Evolutionary conservation across 2,329 filamentous ascomycete species (phyloP).

Genomic region (Mycosphaerella sp.): DNA sequence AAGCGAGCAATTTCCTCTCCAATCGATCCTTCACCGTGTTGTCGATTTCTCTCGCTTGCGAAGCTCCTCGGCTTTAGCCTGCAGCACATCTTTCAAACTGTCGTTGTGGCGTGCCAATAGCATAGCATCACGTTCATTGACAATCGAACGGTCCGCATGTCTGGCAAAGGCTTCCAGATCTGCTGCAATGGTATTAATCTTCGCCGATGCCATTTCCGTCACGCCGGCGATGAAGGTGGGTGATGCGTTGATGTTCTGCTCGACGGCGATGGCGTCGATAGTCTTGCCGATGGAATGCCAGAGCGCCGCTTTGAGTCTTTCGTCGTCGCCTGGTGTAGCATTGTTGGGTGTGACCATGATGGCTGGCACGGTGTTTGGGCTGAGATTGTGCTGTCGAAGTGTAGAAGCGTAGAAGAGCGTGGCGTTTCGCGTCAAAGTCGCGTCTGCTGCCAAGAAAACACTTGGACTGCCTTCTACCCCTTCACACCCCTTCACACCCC

Average conservation of each 20-base stretch:
- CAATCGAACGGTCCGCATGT: constrained; percentile 73
- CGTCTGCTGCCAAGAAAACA: not conserved
- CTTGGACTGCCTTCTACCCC: not conserved
- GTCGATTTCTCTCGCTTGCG: constrained; percentile 17
- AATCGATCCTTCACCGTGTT: constrained; percentile 1
- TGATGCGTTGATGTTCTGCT: constrained; percentile 68
- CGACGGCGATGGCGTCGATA: constrained; percentile 74
- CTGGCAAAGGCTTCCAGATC: constrained; percentile 61
- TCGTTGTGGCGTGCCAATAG: constrained; percentile 82
- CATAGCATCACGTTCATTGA: constrained; percentile 81
- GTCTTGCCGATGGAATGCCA: constrained; percentile 83
- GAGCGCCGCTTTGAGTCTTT: constrained; percentile 77
- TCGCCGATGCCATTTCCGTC: constrained; percentile 80
- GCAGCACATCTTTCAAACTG: constrained; percentile 70
- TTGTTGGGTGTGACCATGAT: constrained; percentile 1
- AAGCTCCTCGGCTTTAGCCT: constrained; percentile 55
- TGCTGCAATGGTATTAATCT: constrained; percentile 49
- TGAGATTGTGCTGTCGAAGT: not conserved
- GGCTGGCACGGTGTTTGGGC: constrained; percentile 1
- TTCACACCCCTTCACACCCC: not conserved
- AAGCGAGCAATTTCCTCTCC: not conserved
- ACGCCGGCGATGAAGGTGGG: constrained; percentile 48
- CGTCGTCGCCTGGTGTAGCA: constrained; percentile 20
- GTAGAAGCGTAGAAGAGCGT: not conserved
- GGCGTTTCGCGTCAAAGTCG: constrained; percentile 3